phyloP scores from a whole-genome alignment of 2,329 filamentous ascomycete species.

The Mariannaea elegans region DNA sequence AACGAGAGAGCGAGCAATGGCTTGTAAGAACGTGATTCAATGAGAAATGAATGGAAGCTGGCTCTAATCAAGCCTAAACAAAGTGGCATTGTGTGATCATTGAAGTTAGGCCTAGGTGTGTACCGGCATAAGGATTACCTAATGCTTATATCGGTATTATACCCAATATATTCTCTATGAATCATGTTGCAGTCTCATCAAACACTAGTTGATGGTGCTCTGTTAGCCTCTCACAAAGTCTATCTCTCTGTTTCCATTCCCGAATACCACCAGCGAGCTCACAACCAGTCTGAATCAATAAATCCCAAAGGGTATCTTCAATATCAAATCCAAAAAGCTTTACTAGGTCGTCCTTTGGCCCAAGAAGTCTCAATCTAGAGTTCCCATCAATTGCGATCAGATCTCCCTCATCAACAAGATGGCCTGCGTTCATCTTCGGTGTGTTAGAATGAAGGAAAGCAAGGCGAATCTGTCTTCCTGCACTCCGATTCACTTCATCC shows the following conservation, averaged over 20 bases:
- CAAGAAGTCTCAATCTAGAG: slow-evolving; percentile 17
- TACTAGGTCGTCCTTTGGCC: slow-evolving; percentile 8
- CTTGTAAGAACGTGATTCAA: too few relatives aligned
- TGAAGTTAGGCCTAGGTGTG: too few relatives aligned
- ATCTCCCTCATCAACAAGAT: slow-evolving; percentile 20
- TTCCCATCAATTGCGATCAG: slow-evolving; percentile 11
- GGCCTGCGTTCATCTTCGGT: slow-evolving; percentile 22
- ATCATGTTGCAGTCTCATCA: slow-evolving; percentile 5
- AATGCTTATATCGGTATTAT: too few relatives aligned
- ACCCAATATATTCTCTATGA: too few relatives aligned
- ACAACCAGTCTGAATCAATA: slow-evolving; percentile 23
- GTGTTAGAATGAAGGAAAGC: slow-evolving; percentile 23
- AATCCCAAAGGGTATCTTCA: slow-evolving; percentile 21
- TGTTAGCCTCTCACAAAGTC: slow-evolving; percentile 16
- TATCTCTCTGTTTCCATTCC: slow-evolving; percentile 15
- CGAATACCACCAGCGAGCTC: slow-evolving; percentile 18
- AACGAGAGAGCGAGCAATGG: too few relatives aligned
- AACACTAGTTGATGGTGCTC: slow-evolving; percentile 22
- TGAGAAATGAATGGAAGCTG: too few relatives aligned
- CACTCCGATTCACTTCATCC: background rate
- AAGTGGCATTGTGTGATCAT: too few relatives aligned
- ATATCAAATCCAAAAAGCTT: slow-evolving; percentile 16
- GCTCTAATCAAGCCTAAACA: too few relatives aligned
- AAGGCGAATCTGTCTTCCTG: background rate
- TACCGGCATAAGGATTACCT: too few relatives aligned